Percentiles rank a stretch among this genome's conserved stretches.
These are phyloP conservation scores for Barbarea vulgaris DNA, from an alignment of 345 rosid genomes.

Conservation along the genomic window DNA sequence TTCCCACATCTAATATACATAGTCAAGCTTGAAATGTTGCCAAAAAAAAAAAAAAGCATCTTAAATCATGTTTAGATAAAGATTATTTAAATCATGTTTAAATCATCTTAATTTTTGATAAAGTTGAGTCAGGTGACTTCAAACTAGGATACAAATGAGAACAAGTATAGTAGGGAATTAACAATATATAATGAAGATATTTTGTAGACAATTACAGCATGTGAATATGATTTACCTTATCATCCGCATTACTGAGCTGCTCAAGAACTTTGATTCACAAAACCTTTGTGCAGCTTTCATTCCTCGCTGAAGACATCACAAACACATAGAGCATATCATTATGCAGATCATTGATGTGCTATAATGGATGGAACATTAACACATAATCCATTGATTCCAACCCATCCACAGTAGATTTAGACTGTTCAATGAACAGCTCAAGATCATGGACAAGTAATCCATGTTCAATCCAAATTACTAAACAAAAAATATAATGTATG, in stretches of 20 bases:
- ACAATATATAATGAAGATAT: background rate
- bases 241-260: constrained; percentile 86
- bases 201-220: constrained; percentile 9
- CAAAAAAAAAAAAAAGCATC: too few species aligned
- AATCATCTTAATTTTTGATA: constrained; percentile 8
- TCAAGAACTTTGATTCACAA: constrained; percentile 69
- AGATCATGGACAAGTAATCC: background rate
- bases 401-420: background rate
- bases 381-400: background rate
- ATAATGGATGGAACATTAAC: constrained; percentile 2
- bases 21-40: constrained; percentile 9
- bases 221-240: constrained; percentile 58
- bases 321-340: constrained; percentile 18
- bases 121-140: background rate
- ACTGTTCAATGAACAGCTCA: background rate
- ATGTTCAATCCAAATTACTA: background rate
- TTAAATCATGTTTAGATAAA: constrained; percentile 11
- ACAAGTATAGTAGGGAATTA: background rate
- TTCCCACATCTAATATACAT: too few species aligned
- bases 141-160: background rate
- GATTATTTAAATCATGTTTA: background rate
- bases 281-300: constrained; percentile 73
- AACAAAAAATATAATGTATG: background rate
- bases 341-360: constrained; percentile 12
- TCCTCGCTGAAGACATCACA: constrained; percentile 67